Percentiles rank a stretch among this genome's conserved stretches.
These are phyloP conservation scores for Saccharomycopsis sp. DNA, from an alignment of 805 yeast species.

Conservation along the genomic window DNA sequence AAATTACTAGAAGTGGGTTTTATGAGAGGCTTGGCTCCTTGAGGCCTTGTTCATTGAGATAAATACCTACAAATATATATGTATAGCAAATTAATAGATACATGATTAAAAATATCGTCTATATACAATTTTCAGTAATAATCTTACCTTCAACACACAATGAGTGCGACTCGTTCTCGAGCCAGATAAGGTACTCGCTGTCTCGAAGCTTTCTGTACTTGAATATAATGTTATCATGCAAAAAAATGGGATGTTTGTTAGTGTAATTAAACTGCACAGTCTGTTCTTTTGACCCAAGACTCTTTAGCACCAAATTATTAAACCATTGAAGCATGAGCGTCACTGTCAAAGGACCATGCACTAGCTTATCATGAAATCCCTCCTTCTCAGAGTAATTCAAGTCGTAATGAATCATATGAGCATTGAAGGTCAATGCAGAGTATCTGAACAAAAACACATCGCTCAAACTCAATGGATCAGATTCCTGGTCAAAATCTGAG, in stretches of 20 bases:
- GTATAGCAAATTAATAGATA: neutral
- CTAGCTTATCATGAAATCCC: slow-evolving; percentile 51
- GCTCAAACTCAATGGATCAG: slow-evolving; percentile 31
- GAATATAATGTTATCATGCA: slow-evolving; percentile 31
- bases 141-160: slow-evolving; percentile 33
- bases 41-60: neutral
- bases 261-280: slow-evolving; percentile 36
- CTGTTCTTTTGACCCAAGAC: slow-evolving; percentile 22
- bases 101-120: neutral
- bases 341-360: slow-evolving; percentile 78
- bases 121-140: slow-evolving; percentile 27
- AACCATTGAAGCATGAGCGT: slow-evolving; percentile 54
- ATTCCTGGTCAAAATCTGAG: slow-evolving; percentile 5
- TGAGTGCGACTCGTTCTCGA: slow-evolving; percentile 21
- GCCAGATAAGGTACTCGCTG: slow-evolving; percentile 26
- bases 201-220: slow-evolving; percentile 20
- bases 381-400: slow-evolving; percentile 50
- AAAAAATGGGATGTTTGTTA: slow-evolving; percentile 45
- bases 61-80: neutral
- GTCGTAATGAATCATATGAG: slow-evolving; percentile 81
- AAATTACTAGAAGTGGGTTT: slow-evolving; percentile 22
- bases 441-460: slow-evolving; percentile 48
- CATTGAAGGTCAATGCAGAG: slow-evolving; percentile 72
- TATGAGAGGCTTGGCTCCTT: slow-evolving; percentile 17
- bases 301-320: slow-evolving; percentile 1